Base-by-base conservation (phyloP, 805 yeast species). In the Schizosaccharomyces lindneri region DNA sequence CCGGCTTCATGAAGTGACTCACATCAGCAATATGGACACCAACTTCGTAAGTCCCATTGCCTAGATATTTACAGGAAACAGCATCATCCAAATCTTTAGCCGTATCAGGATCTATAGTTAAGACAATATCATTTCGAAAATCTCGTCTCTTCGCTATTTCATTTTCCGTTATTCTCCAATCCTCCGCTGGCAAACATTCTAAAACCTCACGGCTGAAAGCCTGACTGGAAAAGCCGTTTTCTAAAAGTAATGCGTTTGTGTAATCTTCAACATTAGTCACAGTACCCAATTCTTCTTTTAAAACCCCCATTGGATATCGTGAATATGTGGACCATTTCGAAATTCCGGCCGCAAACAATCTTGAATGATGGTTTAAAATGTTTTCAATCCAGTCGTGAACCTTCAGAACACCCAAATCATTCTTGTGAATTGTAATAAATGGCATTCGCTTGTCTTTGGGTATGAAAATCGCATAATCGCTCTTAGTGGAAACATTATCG, bases 371-470 rank as follows among this genome's bases (percentile, higher is more conserved):
- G 13, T 51, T 7, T 15, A 29, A 6, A 15, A 51, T 51, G 19
- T 24, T 21, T 51, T 51, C 57, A 7, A 21, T 21, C 57, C 57
- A 51, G 15, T 51, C 27, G 19, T 21, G 19, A 24, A 21, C 57
- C 13, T 17, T 24, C 11, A 51, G 36, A 24, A 6, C 39, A 29
- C 57, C 32, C 27, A 51, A 51, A 29, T 51, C 57, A 51, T 51
- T 51, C 21, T 51, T 51, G 39, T 51, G 57, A 1, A 51, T 51
- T 9, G 36, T 21, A 29, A 24, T 21, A 51, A 51, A 51, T 27
- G 99, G 98, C 63, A 93, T 77, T 13, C 87, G 80, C 68, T 81
- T 82, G 71, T 93, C 97, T 90, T 90, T 83, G 63, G 94, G 78
- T 60, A 85, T 76, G 29, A 90, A 94, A 67, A 93, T 83, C 62